Percentiles rank a stretch among this genome's conserved stretches.
phyloP scores from a whole-genome alignment of 352 stramenopile genomes.

The Peronospora belbahrii region DNA sequence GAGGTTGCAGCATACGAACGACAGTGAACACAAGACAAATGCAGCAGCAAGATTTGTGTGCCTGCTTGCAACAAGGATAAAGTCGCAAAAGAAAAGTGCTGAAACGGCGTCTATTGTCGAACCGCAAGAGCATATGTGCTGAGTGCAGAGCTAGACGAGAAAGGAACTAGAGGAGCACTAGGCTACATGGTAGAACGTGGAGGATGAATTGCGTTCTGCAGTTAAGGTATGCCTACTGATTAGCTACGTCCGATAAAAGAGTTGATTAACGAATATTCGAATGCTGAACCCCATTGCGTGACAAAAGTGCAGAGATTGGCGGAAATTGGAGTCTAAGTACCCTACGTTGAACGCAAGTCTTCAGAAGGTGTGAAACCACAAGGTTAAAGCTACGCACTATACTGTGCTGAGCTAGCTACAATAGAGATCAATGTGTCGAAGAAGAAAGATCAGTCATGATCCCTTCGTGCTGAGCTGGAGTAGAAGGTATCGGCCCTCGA shows the following conservation, averaged over 20 bases:
- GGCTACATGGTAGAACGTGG: slow-evolving; percentile 29
- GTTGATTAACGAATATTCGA: slow-evolving; percentile 22
- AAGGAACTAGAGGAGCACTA: slow-evolving; percentile 15
- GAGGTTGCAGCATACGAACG: slow-evolving; percentile 39
- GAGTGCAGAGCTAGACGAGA: slow-evolving; percentile 20
- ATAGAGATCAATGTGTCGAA: slow-evolving; percentile 12
- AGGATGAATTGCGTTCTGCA: slow-evolving; percentile 45
- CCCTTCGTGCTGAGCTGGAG: slow-evolving; percentile 22
- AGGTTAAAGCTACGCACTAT: slow-evolving; percentile 30
- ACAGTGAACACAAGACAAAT: slow-evolving; percentile 43
- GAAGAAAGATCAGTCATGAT: slow-evolving; percentile 14
- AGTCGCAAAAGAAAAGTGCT: slow-evolving; percentile 21
- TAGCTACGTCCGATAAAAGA: slow-evolving; percentile 48
- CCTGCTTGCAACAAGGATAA: slow-evolving; percentile 46
- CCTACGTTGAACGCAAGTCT: slow-evolving; percentile 51
- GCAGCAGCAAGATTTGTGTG: slow-evolving; percentile 54
- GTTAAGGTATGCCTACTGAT: slow-evolving; percentile 69
- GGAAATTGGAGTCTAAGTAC: slow-evolving; percentile 57
- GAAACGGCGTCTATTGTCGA: slow-evolving; percentile 26
- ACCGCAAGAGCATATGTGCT: slow-evolving; percentile 13
- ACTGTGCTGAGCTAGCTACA: slow-evolving; percentile 10
- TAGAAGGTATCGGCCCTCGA: slow-evolving; percentile 51
- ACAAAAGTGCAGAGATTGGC: slow-evolving; percentile 40
- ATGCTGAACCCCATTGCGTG: slow-evolving; percentile 33
- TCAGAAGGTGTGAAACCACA: slow-evolving; percentile 27